These are phyloP conservation scores for Amaranthus palmeri DNA, from an alignment of 148 eudicot genomes.

Conservation along the genomic window DNA sequence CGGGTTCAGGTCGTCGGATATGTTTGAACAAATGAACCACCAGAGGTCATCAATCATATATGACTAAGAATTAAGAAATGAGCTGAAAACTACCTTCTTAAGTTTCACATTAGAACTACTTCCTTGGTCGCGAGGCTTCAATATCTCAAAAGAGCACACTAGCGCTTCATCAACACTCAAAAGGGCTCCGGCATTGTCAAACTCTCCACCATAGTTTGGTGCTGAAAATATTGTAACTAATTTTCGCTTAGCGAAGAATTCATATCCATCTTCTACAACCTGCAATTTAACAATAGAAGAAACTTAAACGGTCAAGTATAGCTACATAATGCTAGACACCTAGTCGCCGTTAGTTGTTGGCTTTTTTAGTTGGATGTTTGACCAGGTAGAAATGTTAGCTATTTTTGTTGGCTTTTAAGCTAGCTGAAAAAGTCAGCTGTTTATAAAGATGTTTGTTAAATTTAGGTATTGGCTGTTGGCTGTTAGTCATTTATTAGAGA, in stretches of 20 bases:
- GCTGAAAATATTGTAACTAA: constrained; percentile 91
- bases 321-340: background rate
- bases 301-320: background rate
- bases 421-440: too few species aligned
- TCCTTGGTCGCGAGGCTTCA: constrained; percentile 62
- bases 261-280: constrained; percentile 98
- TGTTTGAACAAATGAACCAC: too few species aligned
- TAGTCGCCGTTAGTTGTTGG: background rate
- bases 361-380: background rate
- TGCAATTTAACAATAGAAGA: constrained; percentile 22
- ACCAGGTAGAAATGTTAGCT: background rate
- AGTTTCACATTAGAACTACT: constrained; percentile 56
- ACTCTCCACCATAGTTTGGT: constrained; percentile 93
- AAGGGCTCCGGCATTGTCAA: constrained; percentile 90
- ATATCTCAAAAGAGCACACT: constrained; percentile 76
- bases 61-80: background rate
- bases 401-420: too few species aligned
- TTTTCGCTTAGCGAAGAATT: constrained; percentile 81
- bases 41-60: background rate
- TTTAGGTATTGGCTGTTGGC: too few species aligned
- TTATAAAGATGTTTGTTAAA: too few species aligned
- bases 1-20: too few species aligned
- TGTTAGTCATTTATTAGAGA: too few species aligned
- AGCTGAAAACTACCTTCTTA: constrained; percentile 54
- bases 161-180: constrained; percentile 71